Evolutionary conservation across 1,284 basidiomycete genomes (phyloP).

Genomic region (Tilletiopsis washingtonensis): DNA sequence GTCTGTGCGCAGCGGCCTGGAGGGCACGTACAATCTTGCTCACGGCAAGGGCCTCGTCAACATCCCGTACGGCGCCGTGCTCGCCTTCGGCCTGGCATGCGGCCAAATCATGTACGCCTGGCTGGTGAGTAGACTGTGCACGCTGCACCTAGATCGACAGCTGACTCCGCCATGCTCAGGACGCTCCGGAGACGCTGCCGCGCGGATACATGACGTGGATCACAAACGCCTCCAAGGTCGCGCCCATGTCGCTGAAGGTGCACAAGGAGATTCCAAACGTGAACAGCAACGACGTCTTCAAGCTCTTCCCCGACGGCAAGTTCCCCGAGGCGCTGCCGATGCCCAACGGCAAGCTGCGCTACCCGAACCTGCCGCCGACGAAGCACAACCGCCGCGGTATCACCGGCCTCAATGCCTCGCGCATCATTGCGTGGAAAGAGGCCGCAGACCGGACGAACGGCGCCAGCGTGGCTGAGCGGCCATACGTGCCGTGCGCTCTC

Average conservation of each 20-base stretch:
- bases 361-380: slow-evolving; percentile 25
- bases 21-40: slow-evolving; percentile 71
- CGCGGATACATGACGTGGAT: slow-evolving; percentile 39
- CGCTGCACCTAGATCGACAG: too few relatives aligned
- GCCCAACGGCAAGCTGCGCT: slow-evolving; percentile 25
- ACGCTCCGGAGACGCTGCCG: slow-evolving; percentile 27
- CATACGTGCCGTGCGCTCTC: slow-evolving; percentile 40
- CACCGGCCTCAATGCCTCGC: slow-evolving; percentile 27
- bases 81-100: slow-evolving; percentile 75
- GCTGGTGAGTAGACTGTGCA: too few relatives aligned
- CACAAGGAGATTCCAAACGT: slow-evolving; percentile 6
- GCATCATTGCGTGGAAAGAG: slow-evolving; percentile 34
- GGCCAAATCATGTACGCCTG: slow-evolving; percentile 74
- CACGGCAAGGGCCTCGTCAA: slow-evolving; percentile 56
- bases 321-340: slow-evolving; percentile 15
- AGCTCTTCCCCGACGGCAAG: slow-evolving; percentile 29
- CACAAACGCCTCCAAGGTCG: slow-evolving; percentile 33
- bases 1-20: too few relatives aligned
- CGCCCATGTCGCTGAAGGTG: slow-evolving; percentile 5
- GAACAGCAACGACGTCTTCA: slow-evolving; percentile 44
- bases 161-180: too few relatives aligned
- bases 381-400: slow-evolving; percentile 29
- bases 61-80: slow-evolving; percentile 74
- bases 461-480: too few relatives aligned
- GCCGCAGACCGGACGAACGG: slow-evolving; percentile 9